phyloP scores from a whole-genome alignment of 2,329 filamentous ascomycete genomes.

The Fusarium sp. region DNA sequence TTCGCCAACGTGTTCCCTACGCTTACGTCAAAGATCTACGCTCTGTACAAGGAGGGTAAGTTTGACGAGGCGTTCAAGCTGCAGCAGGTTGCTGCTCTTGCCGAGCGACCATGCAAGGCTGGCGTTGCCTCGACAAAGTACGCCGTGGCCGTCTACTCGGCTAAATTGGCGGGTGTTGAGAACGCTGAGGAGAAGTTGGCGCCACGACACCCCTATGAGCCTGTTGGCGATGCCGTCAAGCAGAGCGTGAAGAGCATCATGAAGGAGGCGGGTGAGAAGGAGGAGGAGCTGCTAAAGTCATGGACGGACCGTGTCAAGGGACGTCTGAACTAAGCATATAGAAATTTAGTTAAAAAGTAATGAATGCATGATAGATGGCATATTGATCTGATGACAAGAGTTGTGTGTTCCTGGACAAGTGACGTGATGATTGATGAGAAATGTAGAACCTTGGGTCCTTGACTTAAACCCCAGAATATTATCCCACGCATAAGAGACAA shows the following conservation, averaged over 20 bases:
- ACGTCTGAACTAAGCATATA: constrained; percentile 22
- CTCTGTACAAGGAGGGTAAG: constrained; percentile 72
- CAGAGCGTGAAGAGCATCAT: constrained; percentile 51
- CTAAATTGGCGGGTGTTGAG: constrained; percentile 71
- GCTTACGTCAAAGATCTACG: constrained; percentile 71
- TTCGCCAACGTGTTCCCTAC: constrained; percentile 75
- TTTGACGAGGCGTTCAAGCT: constrained; percentile 70
- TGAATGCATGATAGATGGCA: neutral
- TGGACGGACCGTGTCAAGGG: constrained; percentile 39
- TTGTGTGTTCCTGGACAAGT: neutral
- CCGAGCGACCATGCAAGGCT: constrained; percentile 75
- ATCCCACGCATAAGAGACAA: neutral
- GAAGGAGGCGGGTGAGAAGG: constrained; percentile 62
- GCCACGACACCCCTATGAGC: constrained; percentile 74
- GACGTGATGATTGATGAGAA: neutral
- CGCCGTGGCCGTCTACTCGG: constrained; percentile 73
- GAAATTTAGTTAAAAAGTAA: neutral
- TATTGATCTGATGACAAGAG: neutral
- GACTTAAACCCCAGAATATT: neutral
- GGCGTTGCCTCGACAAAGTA: constrained; percentile 80
- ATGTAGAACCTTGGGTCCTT: neutral
- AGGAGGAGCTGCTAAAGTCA: constrained; percentile 43
- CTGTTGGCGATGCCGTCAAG: constrained; percentile 61
- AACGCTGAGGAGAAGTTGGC: constrained; percentile 70
- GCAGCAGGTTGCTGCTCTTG: constrained; percentile 74